Evolutionary conservation across 106 monocot genomes (phyloP), one percentile per base, ranked within the genome.

Genomic region (Phalaenopsis equestris): DNA sequence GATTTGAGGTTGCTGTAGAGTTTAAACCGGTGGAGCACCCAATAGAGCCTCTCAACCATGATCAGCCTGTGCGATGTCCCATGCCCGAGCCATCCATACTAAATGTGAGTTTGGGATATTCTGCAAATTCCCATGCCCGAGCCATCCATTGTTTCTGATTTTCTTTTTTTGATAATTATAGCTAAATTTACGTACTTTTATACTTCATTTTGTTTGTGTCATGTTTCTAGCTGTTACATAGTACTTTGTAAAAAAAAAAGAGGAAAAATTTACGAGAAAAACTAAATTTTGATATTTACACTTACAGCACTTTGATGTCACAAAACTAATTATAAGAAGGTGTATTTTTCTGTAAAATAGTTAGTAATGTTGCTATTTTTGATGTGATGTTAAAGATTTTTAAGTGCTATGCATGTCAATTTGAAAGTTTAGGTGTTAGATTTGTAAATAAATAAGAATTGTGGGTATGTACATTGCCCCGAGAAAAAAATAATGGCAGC

Each of bases 21-120:
- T 85, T 91, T 72, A 91, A 87, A 81, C 85, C 91, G 19, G 88
- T 91, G 49, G 91, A 89, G 79, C 85, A 83, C 57, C 91, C 91
- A 65, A 83, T 82, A 14, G 91, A 91, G 41, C 89, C 89, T 76
- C 42, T 85, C 16, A 78, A 85, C 76, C 77, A 67, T 56, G 91
- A 91, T 81, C 85, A 91, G 65, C 91, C 91, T 1, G 82, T 91
- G 45, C 84, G 78, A 74, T 91, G 89, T 55, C 91, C 91, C 45
- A 45, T 83, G 58, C 91, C 89, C 72, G 91, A 91, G 72, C 86
- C 88, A 79, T 91, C 91, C 11, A 83, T 91, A 76, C 70, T 91
- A 41, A 85, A 91, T 81, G 91, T 89, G 75, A 88, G 87, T 82
- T 37, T 80, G 24, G 43, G 14, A 49, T 52, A 16, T 3, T 30